Evolutionary conservation across 257 asterid species (phyloP).

Genomic region (Solanum lycopersicoides): DNA sequence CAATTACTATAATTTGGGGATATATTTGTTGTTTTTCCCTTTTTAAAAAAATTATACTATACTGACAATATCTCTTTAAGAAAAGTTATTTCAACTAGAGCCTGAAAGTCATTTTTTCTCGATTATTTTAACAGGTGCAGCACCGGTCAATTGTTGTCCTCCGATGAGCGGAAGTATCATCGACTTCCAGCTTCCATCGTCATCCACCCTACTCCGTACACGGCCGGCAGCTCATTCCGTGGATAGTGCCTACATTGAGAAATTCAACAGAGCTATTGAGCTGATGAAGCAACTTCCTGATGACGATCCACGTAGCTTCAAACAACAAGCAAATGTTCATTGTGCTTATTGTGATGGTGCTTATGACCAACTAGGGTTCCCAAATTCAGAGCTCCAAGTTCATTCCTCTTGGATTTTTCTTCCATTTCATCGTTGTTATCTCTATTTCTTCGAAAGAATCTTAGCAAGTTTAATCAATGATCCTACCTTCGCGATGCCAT

Average conservation of each 20-base stretch:
- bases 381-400: slow-evolving; percentile 65
- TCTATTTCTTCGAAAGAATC: slow-evolving; percentile 68
- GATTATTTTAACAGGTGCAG: slow-evolving; percentile 18
- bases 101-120: neutral
- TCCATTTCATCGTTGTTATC: slow-evolving; percentile 62
- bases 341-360: slow-evolving; percentile 90
- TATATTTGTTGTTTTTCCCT: no score
- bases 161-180: slow-evolving; percentile 25
- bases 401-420: slow-evolving; percentile 70
- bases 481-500: slow-evolving; percentile 66
- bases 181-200: slow-evolving; percentile 45
- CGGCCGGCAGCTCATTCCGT: slow-evolving; percentile 75
- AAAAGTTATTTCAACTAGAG: neutral
- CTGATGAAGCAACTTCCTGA: slow-evolving; percentile 72
- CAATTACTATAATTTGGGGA: rapidly evolving
- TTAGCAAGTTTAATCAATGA: slow-evolving; percentile 54
- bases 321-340: slow-evolving; percentile 68
- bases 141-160: slow-evolving; percentile 68
- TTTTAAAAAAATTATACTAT: neutral
- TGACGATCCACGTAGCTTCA: slow-evolving; percentile 77
- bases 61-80: neutral
- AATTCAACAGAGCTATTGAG: slow-evolving; percentile 44
- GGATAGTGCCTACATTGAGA: slow-evolving; percentile 36
- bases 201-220: slow-evolving; percentile 23
- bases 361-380: slow-evolving; percentile 68